phyloP scores from a whole-genome alignment of 2,329 filamentous ascomycete species.

The Allantophomopsis cytisporea region DNA sequence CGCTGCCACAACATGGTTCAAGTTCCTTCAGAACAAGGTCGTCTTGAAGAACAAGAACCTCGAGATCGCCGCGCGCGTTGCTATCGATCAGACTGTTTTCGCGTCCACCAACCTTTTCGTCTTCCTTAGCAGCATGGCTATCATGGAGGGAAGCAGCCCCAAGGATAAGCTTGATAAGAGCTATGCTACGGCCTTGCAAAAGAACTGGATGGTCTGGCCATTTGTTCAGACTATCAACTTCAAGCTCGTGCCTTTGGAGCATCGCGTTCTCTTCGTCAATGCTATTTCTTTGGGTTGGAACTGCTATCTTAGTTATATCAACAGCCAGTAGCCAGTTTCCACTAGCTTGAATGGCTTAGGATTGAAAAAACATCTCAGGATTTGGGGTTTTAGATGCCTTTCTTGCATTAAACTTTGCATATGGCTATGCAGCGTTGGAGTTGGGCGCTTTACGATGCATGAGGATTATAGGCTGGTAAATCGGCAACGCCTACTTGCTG shows the following conservation, averaged over 20 bases:
- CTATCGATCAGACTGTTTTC: slow-evolving; percentile 52
- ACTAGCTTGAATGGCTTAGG: too few relatives aligned
- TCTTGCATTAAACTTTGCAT: too few relatives aligned
- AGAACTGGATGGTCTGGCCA: slow-evolving; percentile 62
- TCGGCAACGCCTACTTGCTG: too few relatives aligned
- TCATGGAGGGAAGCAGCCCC: slow-evolving; percentile 46
- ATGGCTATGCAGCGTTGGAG: too few relatives aligned
- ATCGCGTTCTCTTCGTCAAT: slow-evolving; percentile 59
- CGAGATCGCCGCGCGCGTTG: slow-evolving; percentile 50
- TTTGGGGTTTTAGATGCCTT: too few relatives aligned
- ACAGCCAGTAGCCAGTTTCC: slow-evolving; percentile 7
- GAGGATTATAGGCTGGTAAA: too few relatives aligned
- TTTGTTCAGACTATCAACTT: slow-evolving; percentile 56
- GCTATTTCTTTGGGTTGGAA: slow-evolving; percentile 46
- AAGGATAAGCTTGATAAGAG: slow-evolving; percentile 45
- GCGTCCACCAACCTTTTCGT: slow-evolving; percentile 48
- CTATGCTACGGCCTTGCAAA: slow-evolving; percentile 46
- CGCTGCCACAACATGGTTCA: slow-evolving; percentile 58
- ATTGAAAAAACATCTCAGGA: too few relatives aligned
- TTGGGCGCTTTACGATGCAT: too few relatives aligned
- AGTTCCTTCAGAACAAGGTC: slow-evolving; percentile 48
- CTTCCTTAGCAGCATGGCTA: slow-evolving; percentile 56
- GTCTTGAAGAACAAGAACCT: slow-evolving; percentile 39
- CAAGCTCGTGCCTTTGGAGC: slow-evolving; percentile 53
- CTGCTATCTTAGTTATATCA: slow-evolving; percentile 23